Conservation (phyloP, 2,329 filamentous ascomycete genomes). For the Arthrobotrys iridis region DNA sequence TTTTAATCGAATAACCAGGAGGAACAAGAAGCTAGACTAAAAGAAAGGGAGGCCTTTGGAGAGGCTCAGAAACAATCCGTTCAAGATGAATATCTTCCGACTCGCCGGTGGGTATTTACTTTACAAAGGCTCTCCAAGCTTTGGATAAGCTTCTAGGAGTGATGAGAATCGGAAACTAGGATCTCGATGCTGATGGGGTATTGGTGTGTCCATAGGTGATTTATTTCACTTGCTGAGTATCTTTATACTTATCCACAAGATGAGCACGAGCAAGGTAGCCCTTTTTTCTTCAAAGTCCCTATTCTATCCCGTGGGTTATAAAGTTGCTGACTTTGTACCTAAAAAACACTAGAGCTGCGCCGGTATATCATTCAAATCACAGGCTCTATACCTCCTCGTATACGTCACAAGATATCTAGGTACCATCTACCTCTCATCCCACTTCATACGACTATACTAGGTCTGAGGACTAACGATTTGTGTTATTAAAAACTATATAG, state of each 20-base stretch:
- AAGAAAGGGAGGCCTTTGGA: not conserved
- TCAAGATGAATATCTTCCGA: slow-evolving; percentile 58
- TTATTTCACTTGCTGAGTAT: slow-evolving; percentile 95
- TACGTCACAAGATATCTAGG: slow-evolving; percentile 93
- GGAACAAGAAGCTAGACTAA: slow-evolving; percentile 1
- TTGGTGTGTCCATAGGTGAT: slow-evolving; percentile 73
- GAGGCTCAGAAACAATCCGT: slow-evolving; percentile 9
- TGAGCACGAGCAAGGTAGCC: slow-evolving; percentile 69
- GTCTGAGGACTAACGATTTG: slow-evolving; percentile 41
- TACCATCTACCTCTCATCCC: slow-evolving; percentile 62
- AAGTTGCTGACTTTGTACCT: not conserved
- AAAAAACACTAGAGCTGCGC: slow-evolving; percentile 79
- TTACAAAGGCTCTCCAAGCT: not conserved
- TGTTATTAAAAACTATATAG: slow-evolving; percentile 65
- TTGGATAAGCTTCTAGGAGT: not conserved
- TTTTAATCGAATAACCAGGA: not conserved
- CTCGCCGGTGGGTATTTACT: slow-evolving; percentile 52
- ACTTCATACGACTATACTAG: not conserved
- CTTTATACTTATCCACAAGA: slow-evolving; percentile 94
- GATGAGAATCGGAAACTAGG: no score
- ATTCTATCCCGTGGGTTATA: slow-evolving; percentile 11
- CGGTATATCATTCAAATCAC: slow-evolving; percentile 98
- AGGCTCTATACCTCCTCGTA: slow-evolving; percentile 91
- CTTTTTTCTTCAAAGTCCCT: slow-evolving; percentile 29
- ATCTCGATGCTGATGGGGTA: not conserved